Evolutionary conservation across 2,329 filamentous ascomycete genomes (phyloP), one percentile per base, ranked within the genome.

Genomic region (Fusarium sp.): DNA sequence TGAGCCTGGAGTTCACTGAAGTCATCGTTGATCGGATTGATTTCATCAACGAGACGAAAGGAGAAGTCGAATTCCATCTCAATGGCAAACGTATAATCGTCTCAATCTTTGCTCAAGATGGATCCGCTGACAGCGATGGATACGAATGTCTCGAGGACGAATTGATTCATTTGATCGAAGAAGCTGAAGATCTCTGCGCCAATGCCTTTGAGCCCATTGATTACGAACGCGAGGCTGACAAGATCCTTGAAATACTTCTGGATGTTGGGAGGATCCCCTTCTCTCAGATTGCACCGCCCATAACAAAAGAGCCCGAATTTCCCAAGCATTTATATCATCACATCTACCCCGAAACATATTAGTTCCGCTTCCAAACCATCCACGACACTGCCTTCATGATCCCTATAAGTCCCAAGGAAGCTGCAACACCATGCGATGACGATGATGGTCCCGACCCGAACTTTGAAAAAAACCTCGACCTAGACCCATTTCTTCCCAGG

Each of bases 351-450:
- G 31, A 43, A 11, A 55, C 23, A 1, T 27, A 45, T n/a, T 25
- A 60, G 17, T 60, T 60, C 42, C 20, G 50, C 14, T 23, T 55
- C 3, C 37, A 55, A 17, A 59, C 39, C 2, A 49, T 59, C 18
- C n/a, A 49, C 15, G 37, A 35, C 9, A 35, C 11, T 3, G 50
- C 17, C 6, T 36, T 49, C 8, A 27, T 41, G 11, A 11, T 52
- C 15, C 25, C 47, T n/a, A 52, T 52, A 17, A 59, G 37, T 2
- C n/a, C 43, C 3, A 25, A 20, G 2, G 20, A 59, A 10, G 39
- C 43, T 5, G 39, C 21, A 9, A 13, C 10, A 13, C 14, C 25
- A 18, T 37, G 29, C 7, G 14, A 58, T 11, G 17, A 55, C 18
- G 25, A 31, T 4, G 5, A 17, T 18, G 37, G 42, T 3, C 43